Base-by-base conservation (phyloP, 1,284 basidiomycete species). In the Fomitopsis pinicola region DNA sequence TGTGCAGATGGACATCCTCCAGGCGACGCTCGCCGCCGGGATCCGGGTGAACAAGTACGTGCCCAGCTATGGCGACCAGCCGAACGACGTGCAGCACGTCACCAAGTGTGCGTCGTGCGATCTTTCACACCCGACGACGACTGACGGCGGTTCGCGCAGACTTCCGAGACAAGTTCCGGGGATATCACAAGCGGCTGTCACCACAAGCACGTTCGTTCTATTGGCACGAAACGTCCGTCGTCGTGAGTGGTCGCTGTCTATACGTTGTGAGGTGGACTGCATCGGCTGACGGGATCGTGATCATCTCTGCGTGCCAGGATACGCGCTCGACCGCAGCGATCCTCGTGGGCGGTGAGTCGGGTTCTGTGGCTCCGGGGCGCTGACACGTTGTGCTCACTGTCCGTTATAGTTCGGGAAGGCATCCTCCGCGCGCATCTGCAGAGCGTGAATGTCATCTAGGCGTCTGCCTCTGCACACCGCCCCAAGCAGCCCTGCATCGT, bases 11-110 rank as follows among this genome's bases (percentile, higher is more conserved):
- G 85, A 88, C 65, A 77, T 88, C 42, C 73, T 88, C 38, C 78
- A 81, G 63, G 77, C 80, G 62, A 88, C 87, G 67, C 77, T 88
- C 55, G 82, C 82, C 45, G 73, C 84, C 4, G 88, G 87, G 12
- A 78, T 88, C 26, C 70, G 72, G 19, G 85, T 91, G 10, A 77
- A 76, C 60, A 79, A 80, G 59, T 89, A 80, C 59, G 86, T 91
- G 3, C 81, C 86, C 0, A 85, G 82, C 30, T 91, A 85, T 63
- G 83, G 80, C 2, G 80, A 86, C 62, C 78, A 81, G 55, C 78
- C 84, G 0, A 91, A 91, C 67, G 85, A 89, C 55, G 65, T 73
- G 22, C 59, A 59, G 40, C 63, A 69, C 54, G 73, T 74, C 53
- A 71, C 69, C n/a, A 74, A 73, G 63, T 74, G 73, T 72, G 57